A percentile compares a stretch with the other conserved stretches of the same genome.
These are phyloP conservation scores for Termitomyces sp. DNA, from an alignment of 768 basidiomycete species.

Conservation along the genomic window DNA sequence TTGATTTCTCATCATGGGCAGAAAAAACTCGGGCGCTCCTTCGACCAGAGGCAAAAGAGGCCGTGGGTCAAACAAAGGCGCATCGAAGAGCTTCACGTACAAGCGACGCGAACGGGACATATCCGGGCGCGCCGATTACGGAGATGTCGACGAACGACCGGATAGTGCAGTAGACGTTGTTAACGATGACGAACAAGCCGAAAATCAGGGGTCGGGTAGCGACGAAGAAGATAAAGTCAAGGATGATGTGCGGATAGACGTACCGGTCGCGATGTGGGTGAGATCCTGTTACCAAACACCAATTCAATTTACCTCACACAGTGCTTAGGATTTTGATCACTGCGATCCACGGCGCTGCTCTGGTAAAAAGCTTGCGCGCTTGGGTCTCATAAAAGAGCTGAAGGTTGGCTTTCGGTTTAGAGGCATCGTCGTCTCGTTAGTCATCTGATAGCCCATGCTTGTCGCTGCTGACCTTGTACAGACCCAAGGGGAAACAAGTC, in stretches of 20 bases:
- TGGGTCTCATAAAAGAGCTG: constrained; percentile 81
- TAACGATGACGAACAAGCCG: constrained; percentile 30
- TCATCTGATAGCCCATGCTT: constrained; percentile 10
- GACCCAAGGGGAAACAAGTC: constrained; percentile 77
- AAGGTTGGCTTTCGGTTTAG: constrained; percentile 81
- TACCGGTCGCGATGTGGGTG: constrained; percentile 97
- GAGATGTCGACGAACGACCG: constrained; percentile 37
- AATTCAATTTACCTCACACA: neutral
- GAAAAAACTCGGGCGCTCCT: constrained; percentile 29
- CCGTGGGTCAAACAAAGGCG: constrained; percentile 18
- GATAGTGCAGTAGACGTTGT: constrained; percentile 52
- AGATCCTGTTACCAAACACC: constrained; percentile 24
- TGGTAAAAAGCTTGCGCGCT: constrained; percentile 86
- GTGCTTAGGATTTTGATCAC: constrained; percentile 88
- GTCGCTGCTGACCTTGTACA: constrained; percentile 19
- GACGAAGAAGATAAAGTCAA: constrained; percentile 22
- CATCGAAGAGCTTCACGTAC: constrained; percentile 5
- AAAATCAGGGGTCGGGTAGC: constrained; percentile 13
- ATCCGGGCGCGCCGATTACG: constrained; percentile 3
- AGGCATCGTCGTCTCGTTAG: constrained; percentile 93
- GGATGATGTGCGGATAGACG: constrained; percentile 36
- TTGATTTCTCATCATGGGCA: constrained; percentile 26
- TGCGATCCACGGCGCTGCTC: constrained; percentile 82
- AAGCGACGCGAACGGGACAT: constrained; percentile 14
- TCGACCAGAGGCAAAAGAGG: constrained; percentile 30